Conservation (phyloP, 2,329 filamentous ascomycete genomes). For the Gaeumannomyces tritici region DNA sequence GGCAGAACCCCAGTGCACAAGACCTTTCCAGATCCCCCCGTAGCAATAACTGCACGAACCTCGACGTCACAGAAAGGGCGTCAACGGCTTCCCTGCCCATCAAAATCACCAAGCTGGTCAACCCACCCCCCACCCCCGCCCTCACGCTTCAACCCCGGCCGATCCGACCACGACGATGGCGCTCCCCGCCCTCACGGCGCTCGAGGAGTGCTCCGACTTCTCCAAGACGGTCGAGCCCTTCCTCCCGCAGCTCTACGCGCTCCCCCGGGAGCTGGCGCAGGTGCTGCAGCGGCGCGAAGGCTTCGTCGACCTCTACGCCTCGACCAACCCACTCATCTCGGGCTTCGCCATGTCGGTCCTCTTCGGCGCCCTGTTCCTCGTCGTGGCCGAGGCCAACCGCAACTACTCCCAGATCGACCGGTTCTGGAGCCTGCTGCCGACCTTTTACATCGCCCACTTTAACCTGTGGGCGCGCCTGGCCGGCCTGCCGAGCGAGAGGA, state of each 20-base stretch:
- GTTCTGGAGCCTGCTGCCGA: conserved; percentile 81
- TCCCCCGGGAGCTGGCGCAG: conserved; percentile 56
- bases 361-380: conserved; percentile 61
- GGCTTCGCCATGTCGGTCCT: conserved; percentile 63
- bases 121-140: neutral
- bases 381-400: conserved; percentile 73
- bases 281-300: conserved; percentile 49
- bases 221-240: conserved; percentile 66
- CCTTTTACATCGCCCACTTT: conserved; percentile 79
- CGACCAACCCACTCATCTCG: conserved; percentile 78
- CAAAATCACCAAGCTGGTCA: neutral
- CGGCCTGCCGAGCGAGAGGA: conserved; percentile 56
- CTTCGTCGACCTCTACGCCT: conserved; percentile 63
- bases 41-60: neutral
- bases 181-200: conserved; percentile 59
- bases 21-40: too few relatives aligned
- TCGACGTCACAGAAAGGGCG: neutral
- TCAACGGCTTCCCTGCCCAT: neutral
- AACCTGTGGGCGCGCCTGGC: conserved; percentile 71
- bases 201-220: conserved; percentile 71
- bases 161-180: conserved; percentile 40
- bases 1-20: neutral
- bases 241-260: conserved; percentile 56
- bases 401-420: conserved; percentile 98
- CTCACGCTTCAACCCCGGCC: neutral